Conservation (phyloP, 495 filamentous ascomycete genomes). For the Daldinia vernicosa region DNA sequence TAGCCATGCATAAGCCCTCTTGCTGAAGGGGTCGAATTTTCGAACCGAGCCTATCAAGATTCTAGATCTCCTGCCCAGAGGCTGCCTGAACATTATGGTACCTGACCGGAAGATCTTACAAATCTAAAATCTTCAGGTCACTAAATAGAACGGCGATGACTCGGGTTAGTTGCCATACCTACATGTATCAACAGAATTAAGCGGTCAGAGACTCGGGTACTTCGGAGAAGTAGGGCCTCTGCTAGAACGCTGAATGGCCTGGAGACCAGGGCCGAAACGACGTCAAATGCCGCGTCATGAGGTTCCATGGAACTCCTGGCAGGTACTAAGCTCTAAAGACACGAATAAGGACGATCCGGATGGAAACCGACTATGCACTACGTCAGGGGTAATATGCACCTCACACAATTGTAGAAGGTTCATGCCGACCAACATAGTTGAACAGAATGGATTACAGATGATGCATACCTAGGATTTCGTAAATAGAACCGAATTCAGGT, state of each 20-base stretch:
- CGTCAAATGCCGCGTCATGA: constrained; percentile 46
- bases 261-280: constrained; percentile 7
- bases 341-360: constrained; percentile 53
- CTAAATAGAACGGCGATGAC: not conserved
- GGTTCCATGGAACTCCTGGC: constrained; percentile 60
- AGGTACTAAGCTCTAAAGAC: constrained; percentile 60
- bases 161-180: not conserved
- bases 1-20: not conserved
- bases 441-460: constrained; percentile 46
- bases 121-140: not conserved
- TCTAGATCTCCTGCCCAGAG: constrained; percentile 54
- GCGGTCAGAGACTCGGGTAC: not conserved
- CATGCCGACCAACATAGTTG: constrained; percentile 56
- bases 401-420: constrained; percentile 58
- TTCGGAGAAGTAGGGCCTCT: not conserved
- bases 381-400: constrained; percentile 52
- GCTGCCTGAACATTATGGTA: constrained; percentile 6
- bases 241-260: not conserved
- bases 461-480: constrained; percentile 57
- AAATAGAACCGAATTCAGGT: constrained; percentile 44
- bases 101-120: not conserved
- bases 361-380: constrained; percentile 59
- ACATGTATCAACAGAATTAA: not conserved
- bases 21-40: constrained; percentile 15
- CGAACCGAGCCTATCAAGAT: constrained; percentile 39